Conservation (phyloP, 176 grass and related monocot genomes). For the Carex kokanica region DNA sequence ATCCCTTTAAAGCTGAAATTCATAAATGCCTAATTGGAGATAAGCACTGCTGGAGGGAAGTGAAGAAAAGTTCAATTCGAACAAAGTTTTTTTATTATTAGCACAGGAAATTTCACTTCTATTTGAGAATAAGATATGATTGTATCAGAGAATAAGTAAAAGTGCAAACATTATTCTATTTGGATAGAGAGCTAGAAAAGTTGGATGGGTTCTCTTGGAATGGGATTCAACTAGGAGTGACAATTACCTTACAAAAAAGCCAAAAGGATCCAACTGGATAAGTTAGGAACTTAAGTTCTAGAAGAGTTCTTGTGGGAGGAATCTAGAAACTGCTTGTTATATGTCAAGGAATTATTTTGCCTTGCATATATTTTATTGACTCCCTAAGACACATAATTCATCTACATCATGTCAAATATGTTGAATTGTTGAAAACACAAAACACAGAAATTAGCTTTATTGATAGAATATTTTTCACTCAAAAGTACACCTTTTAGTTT, state of each 20-base stretch:
- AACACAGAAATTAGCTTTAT: neutral
- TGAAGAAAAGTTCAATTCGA: neutral
- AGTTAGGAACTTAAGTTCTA: conserved; percentile 3
- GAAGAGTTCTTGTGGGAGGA: neutral
- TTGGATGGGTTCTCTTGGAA: neutral
- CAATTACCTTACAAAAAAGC: neutral
- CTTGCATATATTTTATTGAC: neutral
- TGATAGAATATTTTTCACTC: neutral
- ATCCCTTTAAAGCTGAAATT: neutral
- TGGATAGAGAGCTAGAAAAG: neutral
- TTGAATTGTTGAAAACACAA: neutral
- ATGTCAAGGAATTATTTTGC: neutral
- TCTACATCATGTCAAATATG: neutral
- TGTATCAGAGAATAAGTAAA: neutral
- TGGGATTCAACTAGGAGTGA: neutral
- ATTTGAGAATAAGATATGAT: neutral
- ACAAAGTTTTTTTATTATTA: neutral
- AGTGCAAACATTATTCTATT: conserved; percentile 10
- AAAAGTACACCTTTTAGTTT: neutral
- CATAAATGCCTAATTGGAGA: neutral
- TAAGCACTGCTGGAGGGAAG: neutral
- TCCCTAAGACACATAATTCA: neutral
- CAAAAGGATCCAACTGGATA: neutral
- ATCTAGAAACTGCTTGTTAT: neutral
- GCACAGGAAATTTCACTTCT: neutral